Conservation (phyloP, 805 yeast genomes). For the Pichia membranifaciens region DNA sequence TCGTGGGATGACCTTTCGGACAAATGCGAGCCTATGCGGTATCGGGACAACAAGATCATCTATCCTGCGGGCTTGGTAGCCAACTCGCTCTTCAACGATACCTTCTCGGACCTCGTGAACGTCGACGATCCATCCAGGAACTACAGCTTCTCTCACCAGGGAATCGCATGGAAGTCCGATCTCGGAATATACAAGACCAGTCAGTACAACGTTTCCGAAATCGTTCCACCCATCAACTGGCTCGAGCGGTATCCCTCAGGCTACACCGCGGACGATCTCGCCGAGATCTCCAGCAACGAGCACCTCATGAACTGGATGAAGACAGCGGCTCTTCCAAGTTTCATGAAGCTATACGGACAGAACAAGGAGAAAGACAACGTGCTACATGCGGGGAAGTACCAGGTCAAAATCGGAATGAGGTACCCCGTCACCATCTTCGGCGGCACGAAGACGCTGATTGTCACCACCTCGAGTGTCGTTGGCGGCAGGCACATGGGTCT, state of each 20-base stretch:
- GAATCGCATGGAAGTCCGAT: conserved; percentile 85
- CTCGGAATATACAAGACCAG: conserved; percentile 67
- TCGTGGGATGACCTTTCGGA: conserved; percentile 41
- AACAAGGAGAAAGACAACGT: conserved; percentile 46
- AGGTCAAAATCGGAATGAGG: conserved; percentile 60
- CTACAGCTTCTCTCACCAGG: conserved; percentile 41
- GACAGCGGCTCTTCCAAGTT: conserved; percentile 88
- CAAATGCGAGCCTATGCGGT: conserved; percentile 49
- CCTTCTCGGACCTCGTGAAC: conserved; percentile 51
- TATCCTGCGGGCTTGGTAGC: conserved; percentile 97
- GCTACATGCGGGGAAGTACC: conserved; percentile 63
- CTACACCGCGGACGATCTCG: conserved; percentile 75
- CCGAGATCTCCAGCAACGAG: conserved; percentile 72
- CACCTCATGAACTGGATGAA: conserved; percentile 97
- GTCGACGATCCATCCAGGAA: conserved; percentile 30
- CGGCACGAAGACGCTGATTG: conserved; percentile 78
- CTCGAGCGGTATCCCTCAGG: conserved; percentile 72
- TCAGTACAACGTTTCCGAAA: conserved; percentile 54
- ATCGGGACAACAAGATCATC: conserved; percentile 36
- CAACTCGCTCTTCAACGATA: conserved; percentile 86
- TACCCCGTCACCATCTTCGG: conserved; percentile 81
- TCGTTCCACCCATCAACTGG: conserved; percentile 97
- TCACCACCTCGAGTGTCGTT: conserved; percentile 74
- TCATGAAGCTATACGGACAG: conserved; percentile 74
- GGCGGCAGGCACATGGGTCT: conserved; percentile 86